Base-by-base conservation (phyloP, 768 basidiomycete species). In the Pleurotus giganteus region DNA sequence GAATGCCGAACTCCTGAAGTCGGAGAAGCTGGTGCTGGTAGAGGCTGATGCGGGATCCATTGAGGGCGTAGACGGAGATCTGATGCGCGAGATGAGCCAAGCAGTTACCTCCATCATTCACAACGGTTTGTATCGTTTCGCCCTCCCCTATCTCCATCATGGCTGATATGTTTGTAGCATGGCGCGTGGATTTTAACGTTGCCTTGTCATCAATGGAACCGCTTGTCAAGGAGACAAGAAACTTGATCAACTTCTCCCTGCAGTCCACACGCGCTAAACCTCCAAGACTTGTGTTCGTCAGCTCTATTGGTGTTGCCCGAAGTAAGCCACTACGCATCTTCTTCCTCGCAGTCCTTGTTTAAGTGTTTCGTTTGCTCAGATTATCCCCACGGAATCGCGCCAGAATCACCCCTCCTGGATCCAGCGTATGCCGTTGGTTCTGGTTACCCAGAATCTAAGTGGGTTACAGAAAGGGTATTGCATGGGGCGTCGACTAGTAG, bases 381-480 rank as follows among this genome's bases (percentile, higher is more conserved):
- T 53, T 43, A 13, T 42, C 28, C 21, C n/a, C 23, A 42, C 26
- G 52, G 41, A 12, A 27, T 53, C 17, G 41, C 37, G 8, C 37
- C 52, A 5, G 52, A 53, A 44, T 15, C 24, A 17, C 21, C 37
- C 11, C 37, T 53, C 37, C 19, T 17, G 17, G 52, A 53, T 28
- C 41, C 42, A 44, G 28, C n/a, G 21, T 27, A 17, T 15, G 52
- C 52, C 23, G 17, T 53, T 19, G 69, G 68, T 2, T 61, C 65
- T 15, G 76, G 76, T 0, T 77, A 77, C 51, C 60, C 67, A 1
- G 69, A 75, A 57, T 72, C 71, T 0, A 78, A 78, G 62, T 76
- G 73, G 68, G 73, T 74, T 2, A 69, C 71, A 0, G 75, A 76
- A 47, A 58, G 64, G 45, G 60, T 77, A 6, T 59, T 74, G 7